Evolutionary conservation across 2,329 filamentous ascomycete genomes (phyloP), one percentile per base, ranked within the genome.

Genomic region (Capronia americana): DNA sequence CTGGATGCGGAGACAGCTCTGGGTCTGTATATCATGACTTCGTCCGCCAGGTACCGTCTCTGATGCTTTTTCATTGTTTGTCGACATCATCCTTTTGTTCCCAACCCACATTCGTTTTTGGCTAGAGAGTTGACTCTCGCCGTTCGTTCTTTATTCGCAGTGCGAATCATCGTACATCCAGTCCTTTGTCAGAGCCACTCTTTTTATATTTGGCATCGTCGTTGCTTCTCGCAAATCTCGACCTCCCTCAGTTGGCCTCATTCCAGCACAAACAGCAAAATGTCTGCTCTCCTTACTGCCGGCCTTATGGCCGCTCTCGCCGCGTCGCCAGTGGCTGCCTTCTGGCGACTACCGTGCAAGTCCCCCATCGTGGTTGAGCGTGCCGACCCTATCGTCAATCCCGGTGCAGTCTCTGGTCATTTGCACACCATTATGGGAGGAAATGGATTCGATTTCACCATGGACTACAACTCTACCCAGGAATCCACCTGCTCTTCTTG

Each of bases 341-440:
- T 73, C 63, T 73, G 72, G 72, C 72, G 72, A 34, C 63, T 73
- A 34, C 72, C 72, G 57, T 74, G 70, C 67, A 68, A 71, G 64
- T 69, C 73, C 20, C 73, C 75, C 4, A 65, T 77, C 61, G 76
- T 75, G 10, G 73, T 70, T 5, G 74, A 77, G 65, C 68, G 75
- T 8, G 71, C 72, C 24, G 91, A 93, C 72, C 90, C 91, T 63
- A 88, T 93, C 69, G 81, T 92, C 68, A 83, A 75, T 65, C 89
- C 89, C 14, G 89, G 89, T 23, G 66, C 71, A 11, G 74, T 85
- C 14, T 84, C 88, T 2, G 74, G 77, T 55, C 91, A 93, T 77
- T 85, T 90, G 28, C 91, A 93, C 80, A 87, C 85, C 60, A 84
- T 93, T 71, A 85, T 90, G 79, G 90, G 88, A 51, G 90, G 88